phyloP scores from a whole-genome alignment of 495 filamentous ascomycete species.

The Daldinia childiae region DNA sequence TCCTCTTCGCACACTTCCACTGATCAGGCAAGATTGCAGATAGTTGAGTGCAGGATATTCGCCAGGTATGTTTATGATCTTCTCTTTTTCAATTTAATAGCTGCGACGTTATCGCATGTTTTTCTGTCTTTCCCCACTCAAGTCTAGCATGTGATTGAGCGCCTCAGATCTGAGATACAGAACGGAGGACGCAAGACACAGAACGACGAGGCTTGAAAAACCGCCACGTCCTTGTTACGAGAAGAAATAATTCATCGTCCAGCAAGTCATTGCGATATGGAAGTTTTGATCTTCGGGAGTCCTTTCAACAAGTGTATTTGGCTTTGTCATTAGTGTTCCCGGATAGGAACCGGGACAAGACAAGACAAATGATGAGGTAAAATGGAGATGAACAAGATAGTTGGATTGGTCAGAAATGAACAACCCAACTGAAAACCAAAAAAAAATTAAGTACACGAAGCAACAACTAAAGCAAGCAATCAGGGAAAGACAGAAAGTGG shows the following conservation, averaged over 20 bases:
- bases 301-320: not conserved
- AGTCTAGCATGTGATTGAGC: slow-evolving; percentile 38
- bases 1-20: slow-evolving; percentile 17
- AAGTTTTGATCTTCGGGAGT: not conserved
- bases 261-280: not conserved
- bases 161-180: not conserved
- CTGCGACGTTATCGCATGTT: slow-evolving; percentile 24
- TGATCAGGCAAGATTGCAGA: slow-evolving; percentile 8
- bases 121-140: slow-evolving; percentile 23
- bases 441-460: not conserved
- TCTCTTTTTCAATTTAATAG: slow-evolving; percentile 14
- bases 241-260: not conserved
- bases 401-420: slow-evolving; percentile 15
- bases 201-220: not conserved
- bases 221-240: slow-evolving; percentile 1
- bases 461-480: slow-evolving; percentile 14
- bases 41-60: not conserved
- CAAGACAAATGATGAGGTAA: slow-evolving; percentile 26
- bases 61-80: slow-evolving; percentile 28
- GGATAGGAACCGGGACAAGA: slow-evolving; percentile 10
- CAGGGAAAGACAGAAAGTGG: slow-evolving; percentile 15
- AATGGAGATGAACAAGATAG: slow-evolving; percentile 6
- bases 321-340: slow-evolving; percentile 22
- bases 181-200: not conserved
- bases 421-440: slow-evolving; percentile 23